Conservation (phyloP, 805 yeast genomes). For the Metschnikowia reukaufii region DNA sequence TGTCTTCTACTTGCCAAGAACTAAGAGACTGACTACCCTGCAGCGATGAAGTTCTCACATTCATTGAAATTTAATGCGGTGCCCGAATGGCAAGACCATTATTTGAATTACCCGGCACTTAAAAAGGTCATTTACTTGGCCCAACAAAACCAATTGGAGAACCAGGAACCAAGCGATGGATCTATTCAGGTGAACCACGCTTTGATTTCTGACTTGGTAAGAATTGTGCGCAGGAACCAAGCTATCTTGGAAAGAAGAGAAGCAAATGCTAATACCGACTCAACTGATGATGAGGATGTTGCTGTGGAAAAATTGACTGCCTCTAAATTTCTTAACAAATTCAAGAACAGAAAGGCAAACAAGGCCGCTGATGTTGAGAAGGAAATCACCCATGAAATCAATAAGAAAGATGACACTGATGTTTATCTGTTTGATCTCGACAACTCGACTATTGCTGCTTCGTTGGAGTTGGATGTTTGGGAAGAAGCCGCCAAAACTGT, state of each 20-base stretch:
- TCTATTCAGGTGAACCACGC: constrained; percentile 22
- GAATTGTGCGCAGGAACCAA: constrained; percentile 16
- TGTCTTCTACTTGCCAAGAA: constrained; percentile 7
- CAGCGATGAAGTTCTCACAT: constrained; percentile 48
- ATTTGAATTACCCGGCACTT: constrained; percentile 47
- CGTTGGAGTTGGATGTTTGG: constrained; percentile 18
- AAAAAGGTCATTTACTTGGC: constrained; percentile 58
- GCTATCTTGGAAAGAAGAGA: constrained; percentile 9
- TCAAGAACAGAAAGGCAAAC: constrained; percentile 15
- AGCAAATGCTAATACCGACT: constrained; percentile 5
- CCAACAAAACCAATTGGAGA: constrained; percentile 40
- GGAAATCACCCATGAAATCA: constrained; percentile 4
- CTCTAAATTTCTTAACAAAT: constrained; percentile 21
- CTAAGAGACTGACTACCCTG: background rate
- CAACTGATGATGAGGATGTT: constrained; percentile 11
- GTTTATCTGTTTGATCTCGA: constrained; percentile 20
- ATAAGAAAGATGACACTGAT: constrained; percentile 10
- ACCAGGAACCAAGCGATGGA: constrained; percentile 27
- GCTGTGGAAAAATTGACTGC: constrained; percentile 16
- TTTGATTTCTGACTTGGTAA: constrained; percentile 31
- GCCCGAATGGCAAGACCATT: constrained; percentile 52
- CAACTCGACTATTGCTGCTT: constrained; percentile 18
- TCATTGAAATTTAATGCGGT: constrained; percentile 53
- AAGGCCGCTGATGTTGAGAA: constrained; percentile 10
- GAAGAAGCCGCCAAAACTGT: constrained; percentile 14